Conservation (phyloP, 495 filamentous ascomycete species). For the Parachaetomium inaequale region DNA sequence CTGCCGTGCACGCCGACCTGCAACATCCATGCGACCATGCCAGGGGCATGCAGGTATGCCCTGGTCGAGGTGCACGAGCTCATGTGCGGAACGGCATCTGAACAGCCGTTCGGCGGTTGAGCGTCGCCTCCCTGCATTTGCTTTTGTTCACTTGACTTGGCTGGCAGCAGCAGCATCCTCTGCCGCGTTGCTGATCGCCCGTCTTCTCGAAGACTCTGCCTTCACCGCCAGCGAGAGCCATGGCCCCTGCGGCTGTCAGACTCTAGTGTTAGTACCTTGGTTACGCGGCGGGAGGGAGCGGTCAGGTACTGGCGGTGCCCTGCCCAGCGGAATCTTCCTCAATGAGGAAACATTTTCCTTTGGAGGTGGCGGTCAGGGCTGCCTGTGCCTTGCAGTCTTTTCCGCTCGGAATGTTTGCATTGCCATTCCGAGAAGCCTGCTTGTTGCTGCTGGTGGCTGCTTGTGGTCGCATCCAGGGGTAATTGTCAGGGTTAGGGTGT, state of each 20-base stretch:
- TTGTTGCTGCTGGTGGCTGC: background rate
- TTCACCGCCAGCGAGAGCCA: no score
- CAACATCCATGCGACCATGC: background rate
- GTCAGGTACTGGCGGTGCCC: no score
- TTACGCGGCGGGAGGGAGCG: no score
- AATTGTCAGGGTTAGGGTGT: background rate
- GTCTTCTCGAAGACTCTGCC: background rate
- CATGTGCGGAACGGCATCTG: background rate
- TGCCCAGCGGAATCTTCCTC: no score
- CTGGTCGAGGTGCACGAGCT: background rate
- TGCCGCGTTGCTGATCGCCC: background rate
- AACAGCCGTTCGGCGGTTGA: background rate
- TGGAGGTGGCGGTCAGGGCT: no score
- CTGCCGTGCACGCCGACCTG: constrained; percentile 3
- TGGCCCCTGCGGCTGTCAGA: no score
- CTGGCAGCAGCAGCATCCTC: background rate
- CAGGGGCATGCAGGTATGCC: background rate
- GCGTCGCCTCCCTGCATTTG: background rate
- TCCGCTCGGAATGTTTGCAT: background rate
- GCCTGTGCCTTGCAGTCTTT: background rate
- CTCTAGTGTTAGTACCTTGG: no score
- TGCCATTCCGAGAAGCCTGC: background rate
- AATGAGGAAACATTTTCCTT: no score
- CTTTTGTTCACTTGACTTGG: background rate
- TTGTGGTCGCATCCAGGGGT: background rate